These are phyloP conservation scores for Yamadazyma sp. DNA, from an alignment of 805 yeast species.

Conservation along the genomic window DNA sequence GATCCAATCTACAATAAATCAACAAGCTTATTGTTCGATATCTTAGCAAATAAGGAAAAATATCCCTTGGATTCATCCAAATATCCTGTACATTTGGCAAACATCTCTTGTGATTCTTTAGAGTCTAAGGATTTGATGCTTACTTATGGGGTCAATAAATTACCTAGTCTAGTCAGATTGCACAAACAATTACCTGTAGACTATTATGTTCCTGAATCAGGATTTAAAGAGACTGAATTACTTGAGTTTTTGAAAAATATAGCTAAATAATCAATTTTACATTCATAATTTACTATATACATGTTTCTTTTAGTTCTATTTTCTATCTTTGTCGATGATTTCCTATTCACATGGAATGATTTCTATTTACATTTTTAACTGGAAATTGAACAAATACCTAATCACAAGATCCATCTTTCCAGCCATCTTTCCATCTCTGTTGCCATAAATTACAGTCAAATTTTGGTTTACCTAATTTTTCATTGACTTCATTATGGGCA, in stretches of 20 bases:
- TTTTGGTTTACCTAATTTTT: conserved; percentile 75
- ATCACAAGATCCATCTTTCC: conserved; percentile 48
- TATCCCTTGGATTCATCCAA: conserved; percentile 41
- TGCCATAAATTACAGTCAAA: conserved; percentile 91
- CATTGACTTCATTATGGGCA: conserved; percentile 93
- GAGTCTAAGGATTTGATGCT: conserved; percentile 58
- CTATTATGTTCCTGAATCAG: conserved; percentile 15
- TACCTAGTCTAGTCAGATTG: conserved; percentile 69
- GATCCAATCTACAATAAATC: conserved; percentile 59
- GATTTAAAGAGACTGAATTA: conserved; percentile 27
- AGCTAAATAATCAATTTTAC: neutral
- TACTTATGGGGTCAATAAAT: conserved; percentile 50
- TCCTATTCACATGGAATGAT: neutral
- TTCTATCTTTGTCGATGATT: neutral
- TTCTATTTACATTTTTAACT: neutral
- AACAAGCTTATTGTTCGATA: conserved; percentile 53
- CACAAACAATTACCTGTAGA: conserved; percentile 58
- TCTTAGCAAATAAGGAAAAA: conserved; percentile 19
- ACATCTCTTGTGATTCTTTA: conserved; percentile 65
- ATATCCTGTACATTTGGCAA: conserved; percentile 55
- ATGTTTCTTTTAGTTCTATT: neutral
- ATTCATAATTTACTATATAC: neutral
- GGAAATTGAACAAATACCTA: neutral
- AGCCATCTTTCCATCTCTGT: conserved; percentile 92
- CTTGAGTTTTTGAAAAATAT: conserved; percentile 21